Evolutionary conservation across 768 basidiomycete genomes (phyloP), one percentile per base, ranked within the genome.

Genomic region (Termitomyces sp.): DNA sequence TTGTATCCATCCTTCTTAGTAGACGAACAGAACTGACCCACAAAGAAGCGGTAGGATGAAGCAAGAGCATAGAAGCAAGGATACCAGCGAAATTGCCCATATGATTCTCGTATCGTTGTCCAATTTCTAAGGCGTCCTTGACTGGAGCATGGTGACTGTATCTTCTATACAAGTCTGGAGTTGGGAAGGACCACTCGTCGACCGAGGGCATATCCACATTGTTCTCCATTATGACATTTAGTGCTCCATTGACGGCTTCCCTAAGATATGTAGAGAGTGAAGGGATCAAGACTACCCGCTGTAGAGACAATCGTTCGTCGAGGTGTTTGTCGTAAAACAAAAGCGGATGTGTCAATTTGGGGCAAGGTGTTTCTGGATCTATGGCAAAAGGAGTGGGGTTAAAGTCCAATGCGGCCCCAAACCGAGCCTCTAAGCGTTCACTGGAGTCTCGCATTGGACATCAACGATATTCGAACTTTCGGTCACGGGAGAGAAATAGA

Each of bases 321-420:
- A 57, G 40, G 31, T 57, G 56, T 21, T 37, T 43, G 48, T 57
- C 56, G 14, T 57, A 57, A 17, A 57, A 57, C 2, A 49, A n/a
- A 25, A 51, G 40, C 10, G 56, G 56, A 0, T 23, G 31, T 29
- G 25, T 37, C 14, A 29, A 52, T 2, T 25, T 9, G 25, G 52
- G 41, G 23, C 48, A 49, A 21, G 12, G 32, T 4, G 17, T 7
- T 5, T 43, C 19, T 9, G 8, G 17, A 1, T 31, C 27, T 19
- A 29, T 19, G 14, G 5, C 19, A 4, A 41, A 32, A 23, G 41
- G 27, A 5, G 8, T 23, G 12, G 27, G 52, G 11, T 42, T 32
- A 12, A 31, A 42, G 25, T 47, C 31, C 8, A 61, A 25, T 29
- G 42, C 29, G 5, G 42, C 42, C 1, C 42, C 42, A 43, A 25